phyloP scores from a whole-genome alignment of 306 rosid species.

The Prosopis cineraria region DNA sequence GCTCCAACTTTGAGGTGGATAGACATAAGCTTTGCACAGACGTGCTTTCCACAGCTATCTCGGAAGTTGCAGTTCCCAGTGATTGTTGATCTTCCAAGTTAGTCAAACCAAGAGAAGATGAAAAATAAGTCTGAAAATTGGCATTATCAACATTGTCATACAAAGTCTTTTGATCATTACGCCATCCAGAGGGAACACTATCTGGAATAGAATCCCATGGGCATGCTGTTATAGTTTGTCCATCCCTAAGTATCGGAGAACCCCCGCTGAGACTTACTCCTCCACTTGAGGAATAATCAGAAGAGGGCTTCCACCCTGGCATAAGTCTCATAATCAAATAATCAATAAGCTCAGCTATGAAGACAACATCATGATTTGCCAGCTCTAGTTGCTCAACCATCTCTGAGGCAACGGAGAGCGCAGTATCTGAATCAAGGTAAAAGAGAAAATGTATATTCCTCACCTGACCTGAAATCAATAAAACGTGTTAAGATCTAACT shows the following conservation, averaged over 20 bases:
- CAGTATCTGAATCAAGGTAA: slow-evolving; percentile 7
- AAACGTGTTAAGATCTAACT: not conserved
- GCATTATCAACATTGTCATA: not conserved
- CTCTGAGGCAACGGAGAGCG: not conserved
- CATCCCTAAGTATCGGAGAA: not conserved
- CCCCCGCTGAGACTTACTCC: not conserved
- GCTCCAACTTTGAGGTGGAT: not conserved
- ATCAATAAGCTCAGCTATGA: slow-evolving; percentile 1
- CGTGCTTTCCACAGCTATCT: not conserved
- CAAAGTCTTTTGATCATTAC: not conserved
- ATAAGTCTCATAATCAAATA: not conserved
- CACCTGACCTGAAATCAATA: not conserved
- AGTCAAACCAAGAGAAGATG: not conserved
- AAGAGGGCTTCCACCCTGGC: not conserved
- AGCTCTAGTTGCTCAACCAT: not conserved
- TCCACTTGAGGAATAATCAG: not conserved
- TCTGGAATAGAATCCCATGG: not conserved
- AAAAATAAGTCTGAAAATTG: not conserved
- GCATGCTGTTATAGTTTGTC: not conserved
- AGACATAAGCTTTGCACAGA: not conserved
- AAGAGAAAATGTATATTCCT: not conserved
- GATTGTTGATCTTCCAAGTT: not conserved
- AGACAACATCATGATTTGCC: not conserved
- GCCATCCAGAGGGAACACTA: not conserved
- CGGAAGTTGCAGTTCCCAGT: not conserved